Base-by-base conservation (phyloP, 108 stramenopile genomes). In the Stephanodiscus minutulus region DNA sequence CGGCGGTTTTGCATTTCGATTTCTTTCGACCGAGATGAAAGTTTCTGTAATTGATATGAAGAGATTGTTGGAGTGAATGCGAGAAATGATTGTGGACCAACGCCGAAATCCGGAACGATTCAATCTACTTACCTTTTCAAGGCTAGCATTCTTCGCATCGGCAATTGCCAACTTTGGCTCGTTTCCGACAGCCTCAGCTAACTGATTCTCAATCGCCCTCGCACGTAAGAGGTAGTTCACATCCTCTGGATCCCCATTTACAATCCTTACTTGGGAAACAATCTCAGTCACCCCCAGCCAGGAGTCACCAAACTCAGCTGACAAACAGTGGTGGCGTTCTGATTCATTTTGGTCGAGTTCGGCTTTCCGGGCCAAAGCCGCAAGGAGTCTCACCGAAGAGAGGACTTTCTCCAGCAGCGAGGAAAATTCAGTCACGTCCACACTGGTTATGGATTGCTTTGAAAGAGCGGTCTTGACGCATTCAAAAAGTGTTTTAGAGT, bases 241-340 rank as follows among this genome's bases (percentile, higher is more conserved):
- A 62, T 93, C 89, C 12, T 93, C 89, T 9, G 63, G 68, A 62
- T 90, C 91, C 47, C 88, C 91, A 68, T 90, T 82, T 8, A 84
- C 70, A 17, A 61, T 49, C 35, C 87, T 85, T 47, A 85, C 85
- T 36, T 84, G 58, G 62, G 76, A 61, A 36, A 85, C 87, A 33
- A 90, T 63, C 31, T 74, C 53, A 7, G 86, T 79, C 27, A 93
- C 82, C n/a, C 90, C 84, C 52, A 78, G 77, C 92, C 92, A 93
- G 33, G 85, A 63, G 70, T 91, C 90, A 21, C 73, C 86, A 54
- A 73, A 85, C 81, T 93, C 90, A 2, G 90, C 88, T 4, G 92
- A 93, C n/a, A 93, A 78, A 10, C 72, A 76, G 61, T 91, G 88
- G 66, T 82, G 83, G 7, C 44, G 52, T 0, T 72, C 61, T 47